Percentiles rank a stretch among this genome's conserved stretches.
These are phyloP conservation scores for Aspergillus alliaceus DNA, from an alignment of 2,329 filamentous ascomycete genomes.

Conservation along the genomic window DNA sequence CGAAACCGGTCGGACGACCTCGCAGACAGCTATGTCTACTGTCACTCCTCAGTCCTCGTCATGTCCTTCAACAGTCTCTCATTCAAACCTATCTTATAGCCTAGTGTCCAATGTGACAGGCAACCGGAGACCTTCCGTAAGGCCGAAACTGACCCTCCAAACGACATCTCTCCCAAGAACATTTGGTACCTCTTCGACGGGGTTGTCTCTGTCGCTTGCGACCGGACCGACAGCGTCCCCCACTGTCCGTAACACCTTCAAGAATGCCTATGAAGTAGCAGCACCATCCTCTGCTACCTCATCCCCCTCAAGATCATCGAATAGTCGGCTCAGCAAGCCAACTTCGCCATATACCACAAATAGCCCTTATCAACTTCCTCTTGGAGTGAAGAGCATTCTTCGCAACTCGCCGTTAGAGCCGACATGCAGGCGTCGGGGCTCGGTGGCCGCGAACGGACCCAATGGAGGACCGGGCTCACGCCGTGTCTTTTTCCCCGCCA, in stretches of 20 bases:
- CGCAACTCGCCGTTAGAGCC: slow-evolving; percentile 47
- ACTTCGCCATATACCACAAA: slow-evolving; percentile 30
- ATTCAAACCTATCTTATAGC: slow-evolving; percentile 17
- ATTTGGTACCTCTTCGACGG: slow-evolving; percentile 55
- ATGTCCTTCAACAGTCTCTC: slow-evolving; percentile 5
- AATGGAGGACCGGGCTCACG: slow-evolving; percentile 34
- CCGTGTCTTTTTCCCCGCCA: slow-evolving; percentile 52
- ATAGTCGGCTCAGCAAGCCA: slow-evolving; percentile 28
- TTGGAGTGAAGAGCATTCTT: slow-evolving; percentile 48
- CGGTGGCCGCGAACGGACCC: slow-evolving; percentile 34
- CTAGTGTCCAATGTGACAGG: slow-evolving; percentile 12
- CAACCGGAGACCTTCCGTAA: slow-evolving; percentile 27
- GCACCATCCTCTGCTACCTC: slow-evolving; percentile 39
- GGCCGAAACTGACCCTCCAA: slow-evolving; percentile 63
- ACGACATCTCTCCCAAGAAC: slow-evolving; percentile 52
- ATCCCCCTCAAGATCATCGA: slow-evolving; percentile 32
- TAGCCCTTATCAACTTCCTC: slow-evolving; percentile 43
- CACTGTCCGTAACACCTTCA: slow-evolving; percentile 62
- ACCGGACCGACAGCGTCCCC: slow-evolving; percentile 53
- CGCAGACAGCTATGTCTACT: slow-evolving; percentile 11
- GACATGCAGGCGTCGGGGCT: slow-evolving; percentile 36
- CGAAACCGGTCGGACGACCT: slow-evolving; percentile 4
- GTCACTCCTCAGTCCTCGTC: slow-evolving; percentile 7
- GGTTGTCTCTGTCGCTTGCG: slow-evolving; percentile 54
- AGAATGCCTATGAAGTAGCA: slow-evolving; percentile 57